Evolutionary conservation across 345 rosid genomes (phyloP), one percentile per base, ranked within the genome.

Genomic region (Eucalyptus victrix): DNA sequence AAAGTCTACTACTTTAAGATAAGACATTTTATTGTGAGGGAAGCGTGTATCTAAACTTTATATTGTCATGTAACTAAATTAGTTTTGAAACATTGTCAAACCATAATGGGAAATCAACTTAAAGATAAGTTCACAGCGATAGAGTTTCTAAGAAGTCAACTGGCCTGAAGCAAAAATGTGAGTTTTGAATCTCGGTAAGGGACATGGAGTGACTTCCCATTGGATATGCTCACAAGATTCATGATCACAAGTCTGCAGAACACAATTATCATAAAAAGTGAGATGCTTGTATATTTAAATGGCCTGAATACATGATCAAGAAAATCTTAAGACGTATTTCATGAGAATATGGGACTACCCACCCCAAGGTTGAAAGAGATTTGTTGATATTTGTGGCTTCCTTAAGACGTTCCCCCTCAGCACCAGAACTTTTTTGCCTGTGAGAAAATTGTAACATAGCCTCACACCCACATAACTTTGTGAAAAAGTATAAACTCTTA

Each of bases 361-460:
- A 97, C 99, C 99, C 99, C 93, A 98, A 93, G 88, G 99, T 97
- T 44, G 99, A 98, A 92, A 98, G 99, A 47, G 99, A 98, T 93
- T 96, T 98, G 94, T 98, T 98, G 83, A 98, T 98, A 87, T 97
- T 98, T 62, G 99, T 97, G 76, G 99, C 99, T 94, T 98, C 99
- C 94, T 96, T 98, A 51, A 98, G 97, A 49, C 99, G 99, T 91
- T 98, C 99, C 90, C 99, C 99, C 93, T 98, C 99, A 88, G 99
- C 99, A 81, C 99, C 99, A 90, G 99, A 98, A 92, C 97, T 96
- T 93, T 98, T 98, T 89, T 98, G 99, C 92, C 99, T 98, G 90
- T 76, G 62, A 88, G 28, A 86, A 62, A 37, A 86, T 30, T 32
- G 30, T 89, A 6, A 54, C 72, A 62, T 60, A 50, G 32, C 24